phyloP scores from a whole-genome alignment of 2,329 filamentous ascomycete genomes.

The Knoxdaviesia capensis region DNA sequence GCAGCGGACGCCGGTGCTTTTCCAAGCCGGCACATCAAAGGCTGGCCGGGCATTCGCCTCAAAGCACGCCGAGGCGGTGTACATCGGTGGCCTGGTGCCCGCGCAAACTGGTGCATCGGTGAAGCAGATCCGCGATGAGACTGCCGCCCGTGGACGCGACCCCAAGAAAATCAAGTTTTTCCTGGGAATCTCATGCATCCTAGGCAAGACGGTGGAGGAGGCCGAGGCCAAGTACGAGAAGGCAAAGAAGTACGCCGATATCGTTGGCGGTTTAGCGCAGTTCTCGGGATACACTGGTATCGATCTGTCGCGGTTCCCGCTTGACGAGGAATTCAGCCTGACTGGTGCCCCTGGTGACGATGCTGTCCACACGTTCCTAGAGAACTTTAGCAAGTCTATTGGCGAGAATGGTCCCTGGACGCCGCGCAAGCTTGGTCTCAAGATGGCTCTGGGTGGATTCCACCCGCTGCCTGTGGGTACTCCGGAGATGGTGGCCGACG shows the following conservation, averaged over 20 bases:
- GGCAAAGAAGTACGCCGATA: slow-evolving; percentile 28
- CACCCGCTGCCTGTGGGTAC: slow-evolving; percentile 46
- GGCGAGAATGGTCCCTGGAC: slow-evolving; percentile 24
- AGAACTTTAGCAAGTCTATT: slow-evolving; percentile 22
- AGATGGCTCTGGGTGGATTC: slow-evolving; percentile 28
- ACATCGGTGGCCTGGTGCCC: slow-evolving; percentile 33
- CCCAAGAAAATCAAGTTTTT: slow-evolving; percentile 36
- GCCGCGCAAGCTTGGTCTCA: slow-evolving; percentile 17
- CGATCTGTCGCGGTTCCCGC: slow-evolving; percentile 32
- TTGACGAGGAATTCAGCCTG: slow-evolving; percentile 35
- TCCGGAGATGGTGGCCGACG: slow-evolving; percentile 42
- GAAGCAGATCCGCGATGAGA: slow-evolving; percentile 28
- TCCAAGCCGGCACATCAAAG: slow-evolving; percentile 37
- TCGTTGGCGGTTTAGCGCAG: slow-evolving; percentile 31
- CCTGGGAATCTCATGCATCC: slow-evolving; percentile 25
- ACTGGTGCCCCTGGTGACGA: slow-evolving; percentile 32
- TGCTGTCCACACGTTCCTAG: slow-evolving; percentile 26
- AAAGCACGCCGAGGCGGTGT: slow-evolving; percentile 38
- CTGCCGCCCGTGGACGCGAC: slow-evolving; percentile 29
- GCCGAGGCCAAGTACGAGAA: slow-evolving; percentile 30
- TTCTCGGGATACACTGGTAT: slow-evolving; percentile 40
- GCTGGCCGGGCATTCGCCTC: slow-evolving; percentile 36
- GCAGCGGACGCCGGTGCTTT: slow-evolving; percentile 34
- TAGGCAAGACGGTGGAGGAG: slow-evolving; percentile 29
- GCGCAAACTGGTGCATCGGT: slow-evolving; percentile 27